phyloP scores from a whole-genome alignment of 345 rosid genomes.

The Brassica cretica region DNA sequence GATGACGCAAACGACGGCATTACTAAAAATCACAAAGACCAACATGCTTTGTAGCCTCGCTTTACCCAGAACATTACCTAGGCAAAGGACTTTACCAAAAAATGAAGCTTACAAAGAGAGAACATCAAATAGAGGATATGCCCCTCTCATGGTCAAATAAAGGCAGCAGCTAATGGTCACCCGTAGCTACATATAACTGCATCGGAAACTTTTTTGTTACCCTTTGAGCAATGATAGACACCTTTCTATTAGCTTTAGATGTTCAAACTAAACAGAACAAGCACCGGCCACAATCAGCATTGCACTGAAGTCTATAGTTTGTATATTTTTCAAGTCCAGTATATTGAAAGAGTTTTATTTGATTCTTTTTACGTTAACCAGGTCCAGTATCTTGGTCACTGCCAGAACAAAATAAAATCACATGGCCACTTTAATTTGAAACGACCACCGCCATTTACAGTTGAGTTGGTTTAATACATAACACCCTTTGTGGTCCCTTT shows the following conservation, averaged over 20 bases:
- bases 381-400: neutral
- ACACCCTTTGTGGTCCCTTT: constrained; percentile 33
- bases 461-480: constrained; percentile 28
- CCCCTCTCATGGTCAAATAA: neutral
- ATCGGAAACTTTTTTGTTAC: neutral
- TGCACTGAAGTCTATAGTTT: neutral
- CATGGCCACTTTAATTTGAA: constrained; percentile 38
- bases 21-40: too few relatives aligned
- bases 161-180: neutral
- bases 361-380: neutral
- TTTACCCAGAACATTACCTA: too few relatives aligned
- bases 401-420: constrained; percentile 9
- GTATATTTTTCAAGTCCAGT: too few relatives aligned
- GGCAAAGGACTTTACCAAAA: too few relatives aligned
- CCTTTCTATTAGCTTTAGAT: neutral
- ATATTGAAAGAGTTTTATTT: neutral
- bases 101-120: too few relatives aligned
- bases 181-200: neutral
- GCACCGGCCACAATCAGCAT: neutral
- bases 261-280: neutral
- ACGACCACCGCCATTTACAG: constrained; percentile 35
- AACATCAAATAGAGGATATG: too few relatives aligned
- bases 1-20: too few relatives aligned
- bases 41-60: too few relatives aligned
- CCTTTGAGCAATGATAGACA: neutral